Evolutionary conservation across 2,329 filamentous ascomycete species (phyloP), one percentile per base, ranked within the genome.

Genomic region (Microsporum audouinii): DNA sequence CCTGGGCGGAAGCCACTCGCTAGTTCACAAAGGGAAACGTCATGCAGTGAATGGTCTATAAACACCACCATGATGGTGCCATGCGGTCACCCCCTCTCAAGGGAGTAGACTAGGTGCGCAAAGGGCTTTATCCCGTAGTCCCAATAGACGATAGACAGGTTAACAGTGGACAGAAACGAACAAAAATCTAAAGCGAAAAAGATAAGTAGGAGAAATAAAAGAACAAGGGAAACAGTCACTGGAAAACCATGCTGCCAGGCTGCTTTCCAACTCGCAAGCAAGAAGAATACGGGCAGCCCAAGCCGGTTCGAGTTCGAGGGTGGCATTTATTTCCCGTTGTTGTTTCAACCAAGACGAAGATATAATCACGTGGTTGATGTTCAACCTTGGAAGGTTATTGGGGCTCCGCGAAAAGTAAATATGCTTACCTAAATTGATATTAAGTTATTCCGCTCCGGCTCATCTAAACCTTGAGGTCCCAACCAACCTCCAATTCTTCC

Each of bases 1-100:
- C 51, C 29, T n/a, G 33, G 5, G 12, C 23, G 33, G 14, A 57
- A 38, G 34, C 34, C 55, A 23, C n/a, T 7, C 10, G 4, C 55
- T 5, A 17, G 34, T 57, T 33, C 8, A 12, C 27, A 17, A 7
- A 17, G 14, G 7, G 57, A 27, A 17, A 14, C 34, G 34, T 66
- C 69, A 68, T 76, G 71, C 49, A 71, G 70, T 49, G 77, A 76
- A 62, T 76, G 70, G 67, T 79, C 75, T 67, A 78, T 72, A 68
- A 77, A 78, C 51, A 79, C 75, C 65, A 78, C 77, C 77, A 79
- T 79, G 55, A 63, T 76, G 69, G 67, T 59, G 29, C 57, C 55
- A 57, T 57, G 8, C 33, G 33, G 6, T 12, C 5, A n/a, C 49
- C 14, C 27, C 49, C 29, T 23, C 27, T 7, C 6, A 53, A 1